phyloP scores from a whole-genome alignment of 2,329 filamentous ascomycete species.

The Hirsutella rhossiliensis region DNA sequence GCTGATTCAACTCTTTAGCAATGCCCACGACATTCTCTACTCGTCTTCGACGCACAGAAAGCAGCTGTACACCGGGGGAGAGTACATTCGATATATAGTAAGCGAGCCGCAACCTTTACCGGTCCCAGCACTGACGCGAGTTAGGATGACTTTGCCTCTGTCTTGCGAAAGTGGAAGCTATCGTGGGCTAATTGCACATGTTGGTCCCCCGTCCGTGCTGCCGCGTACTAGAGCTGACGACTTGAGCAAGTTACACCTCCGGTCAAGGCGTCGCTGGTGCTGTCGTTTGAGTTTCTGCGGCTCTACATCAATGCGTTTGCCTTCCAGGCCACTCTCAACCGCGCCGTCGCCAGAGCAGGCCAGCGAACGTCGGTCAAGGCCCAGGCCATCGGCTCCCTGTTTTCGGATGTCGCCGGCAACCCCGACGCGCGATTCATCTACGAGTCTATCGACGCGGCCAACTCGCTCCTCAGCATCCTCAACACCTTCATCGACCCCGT shows the following conservation, averaged over 20 bases:
- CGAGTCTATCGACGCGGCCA: conserved; percentile 52
- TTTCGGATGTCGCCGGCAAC: conserved; percentile 43
- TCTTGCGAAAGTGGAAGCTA: conserved; percentile 59
- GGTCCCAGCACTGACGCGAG: neutral
- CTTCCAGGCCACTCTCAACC: conserved; percentile 56
- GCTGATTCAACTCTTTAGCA: conserved; percentile 59
- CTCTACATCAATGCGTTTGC: conserved; percentile 67
- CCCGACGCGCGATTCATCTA: conserved; percentile 56
- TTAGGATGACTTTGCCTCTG: conserved; percentile 54
- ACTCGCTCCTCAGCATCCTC: conserved; percentile 46
- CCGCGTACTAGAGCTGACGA: neutral
- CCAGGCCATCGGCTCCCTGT: conserved; percentile 25
- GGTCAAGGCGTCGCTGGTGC: conserved; percentile 53
- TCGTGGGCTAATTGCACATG: conserved; percentile 56
- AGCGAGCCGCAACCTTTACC: conserved; percentile 1
- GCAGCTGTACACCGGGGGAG: conserved; percentile 57
- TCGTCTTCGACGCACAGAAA: conserved; percentile 58
- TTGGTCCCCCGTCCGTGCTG: conserved; percentile 16
- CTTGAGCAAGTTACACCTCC: conserved; percentile 39
- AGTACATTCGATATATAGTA: conserved; percentile 60
- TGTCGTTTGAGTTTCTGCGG: conserved; percentile 62
- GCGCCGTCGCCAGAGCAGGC: conserved; percentile 21
- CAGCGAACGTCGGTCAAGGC: conserved; percentile 21
- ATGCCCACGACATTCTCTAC: conserved; percentile 63
- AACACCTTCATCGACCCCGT: conserved; percentile 48